Percentiles rank a stretch among this genome's conserved stretches.
Conservation (phyloP, 495 filamentous ascomycete genomes). For the Recurvomyces mirabilis region DNA sequence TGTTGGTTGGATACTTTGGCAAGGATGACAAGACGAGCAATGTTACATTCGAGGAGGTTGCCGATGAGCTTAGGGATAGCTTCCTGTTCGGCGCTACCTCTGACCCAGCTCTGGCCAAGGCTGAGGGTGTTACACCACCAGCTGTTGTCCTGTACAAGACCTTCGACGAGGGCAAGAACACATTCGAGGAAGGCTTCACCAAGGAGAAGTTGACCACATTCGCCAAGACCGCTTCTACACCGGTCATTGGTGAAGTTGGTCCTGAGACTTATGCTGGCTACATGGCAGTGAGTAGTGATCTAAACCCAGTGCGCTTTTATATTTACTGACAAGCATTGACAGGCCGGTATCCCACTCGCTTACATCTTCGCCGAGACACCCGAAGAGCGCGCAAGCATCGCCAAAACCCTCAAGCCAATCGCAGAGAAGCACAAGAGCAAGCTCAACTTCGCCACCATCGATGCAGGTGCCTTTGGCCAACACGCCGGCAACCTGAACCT, state of each 20-base stretch:
- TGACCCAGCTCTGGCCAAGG: constrained; percentile 74
- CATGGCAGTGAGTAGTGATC: constrained; percentile 72
- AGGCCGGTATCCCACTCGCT: constrained; percentile 83
- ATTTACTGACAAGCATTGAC: too few relatives aligned
- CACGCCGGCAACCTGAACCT: constrained; percentile 97
- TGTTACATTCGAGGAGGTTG: constrained; percentile 66
- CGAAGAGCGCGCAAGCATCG: constrained; percentile 75
- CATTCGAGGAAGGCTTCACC: constrained; percentile 70
- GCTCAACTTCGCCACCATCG: constrained; percentile 96
- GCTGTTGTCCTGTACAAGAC: constrained; percentile 92
- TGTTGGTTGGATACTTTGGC: constrained; percentile 77
- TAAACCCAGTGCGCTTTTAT: too few relatives aligned
- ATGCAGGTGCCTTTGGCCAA: constrained; percentile 87
- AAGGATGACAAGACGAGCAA: constrained; percentile 76
- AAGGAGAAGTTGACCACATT: constrained; percentile 67
- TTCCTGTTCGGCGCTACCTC: constrained; percentile 82
- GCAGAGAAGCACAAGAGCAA: constrained; percentile 66
- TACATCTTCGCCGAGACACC: constrained; percentile 95
- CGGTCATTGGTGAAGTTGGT: constrained; percentile 90
- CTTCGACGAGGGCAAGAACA: constrained; percentile 91
- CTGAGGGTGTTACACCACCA: constrained; percentile 76
- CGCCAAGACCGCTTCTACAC: constrained; percentile 73
- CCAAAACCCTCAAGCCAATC: constrained; percentile 50
- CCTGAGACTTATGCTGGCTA: constrained; percentile 96
- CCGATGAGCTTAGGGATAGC: constrained; percentile 75